Base-by-base conservation (phyloP, 1,284 basidiomycete species). In the Leccinum idahoense region DNA sequence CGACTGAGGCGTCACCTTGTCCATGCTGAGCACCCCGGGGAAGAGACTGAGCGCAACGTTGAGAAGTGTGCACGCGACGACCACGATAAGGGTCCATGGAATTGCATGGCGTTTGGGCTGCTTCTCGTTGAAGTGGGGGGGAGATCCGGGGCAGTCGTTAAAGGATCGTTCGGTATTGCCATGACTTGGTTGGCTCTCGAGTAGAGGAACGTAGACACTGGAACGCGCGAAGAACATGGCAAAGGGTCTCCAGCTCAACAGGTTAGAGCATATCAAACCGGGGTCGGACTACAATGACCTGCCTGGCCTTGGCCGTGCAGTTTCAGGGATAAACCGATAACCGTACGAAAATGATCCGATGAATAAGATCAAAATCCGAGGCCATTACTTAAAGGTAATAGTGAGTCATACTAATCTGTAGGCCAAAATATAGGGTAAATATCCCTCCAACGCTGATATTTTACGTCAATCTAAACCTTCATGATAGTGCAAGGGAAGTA, bases 31-130 rank as follows among this genome's bases (percentile, higher is more conserved):
- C n/a, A 55, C 5, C 4, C n/a, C 26, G 14, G 65, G 66, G 20
- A 66, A 68, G 49, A 60, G 32, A 4, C 51, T 63, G 60, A 66
- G 64, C 12, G 53, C n/a, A 26, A 68, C 11, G n/a, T 68, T 66
- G 60, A 66, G 23, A 15, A 66, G 23, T 2, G 66, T 66, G 60
- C 65, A 66, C 1, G n/a, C 5, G 32, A 66, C 5, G 60, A 66
- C 46, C 2, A 68, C 23, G 1, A 66, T n/a, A 5, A 66, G 51
- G 18, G 66, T 63, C 65, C 65, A 66, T 2, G 66, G 58, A 35
- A 63, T 63, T n/a, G 20, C 10, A 18, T 15, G 63, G 8, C 35
- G 3, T 49, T 20, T 63, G 66, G 14, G 60, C 15, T 32, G 53
- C 20, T 68, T 60, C 20, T 59, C 55, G 0, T 56, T 37, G 10